Conservation (phyloP, 768 basidiomycete species). For the Rhizopogon vesiculosus region DNA sequence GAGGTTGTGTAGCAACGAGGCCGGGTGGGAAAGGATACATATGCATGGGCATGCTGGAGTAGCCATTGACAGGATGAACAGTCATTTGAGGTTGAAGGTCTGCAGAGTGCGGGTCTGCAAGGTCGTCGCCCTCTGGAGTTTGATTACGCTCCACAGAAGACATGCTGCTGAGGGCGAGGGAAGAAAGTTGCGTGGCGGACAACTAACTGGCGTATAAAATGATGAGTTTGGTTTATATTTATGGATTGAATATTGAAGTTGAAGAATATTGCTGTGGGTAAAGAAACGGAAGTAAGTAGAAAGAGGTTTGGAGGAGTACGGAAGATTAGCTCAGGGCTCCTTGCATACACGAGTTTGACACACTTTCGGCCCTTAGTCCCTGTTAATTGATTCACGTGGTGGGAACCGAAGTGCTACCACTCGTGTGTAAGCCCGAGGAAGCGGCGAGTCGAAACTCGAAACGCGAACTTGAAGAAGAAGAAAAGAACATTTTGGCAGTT, state of each 20-base stretch:
- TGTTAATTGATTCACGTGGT: conserved; percentile 28
- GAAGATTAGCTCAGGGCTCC: conserved; percentile 29
- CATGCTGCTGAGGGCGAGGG: conserved; percentile 29
- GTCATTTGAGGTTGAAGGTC: conserved; percentile 45
- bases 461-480: not conserved
- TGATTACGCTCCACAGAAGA: conserved; percentile 36
- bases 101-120: conserved; percentile 25
- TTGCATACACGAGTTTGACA: conserved; percentile 32
- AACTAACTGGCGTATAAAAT: conserved; percentile 24
- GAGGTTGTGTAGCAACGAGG: conserved; percentile 39
- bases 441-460: not conserved
- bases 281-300: conserved; percentile 1
- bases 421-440: conserved; percentile 16
- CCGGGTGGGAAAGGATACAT: conserved; percentile 65
- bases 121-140: conserved; percentile 37
- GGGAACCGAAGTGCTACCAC: conserved; percentile 25
- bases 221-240: not conserved
- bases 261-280: conserved; percentile 7
- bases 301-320: conserved; percentile 19
- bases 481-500: conserved; percentile 16
- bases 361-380: conserved; percentile 28
- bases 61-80: conserved; percentile 44
- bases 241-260: conserved; percentile 6
- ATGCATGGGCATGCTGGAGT: conserved; percentile 56
- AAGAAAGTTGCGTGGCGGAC: conserved; percentile 29